Base-by-base conservation (phyloP, 1,284 basidiomycete genomes). In the Malassezia dermatis region DNA sequence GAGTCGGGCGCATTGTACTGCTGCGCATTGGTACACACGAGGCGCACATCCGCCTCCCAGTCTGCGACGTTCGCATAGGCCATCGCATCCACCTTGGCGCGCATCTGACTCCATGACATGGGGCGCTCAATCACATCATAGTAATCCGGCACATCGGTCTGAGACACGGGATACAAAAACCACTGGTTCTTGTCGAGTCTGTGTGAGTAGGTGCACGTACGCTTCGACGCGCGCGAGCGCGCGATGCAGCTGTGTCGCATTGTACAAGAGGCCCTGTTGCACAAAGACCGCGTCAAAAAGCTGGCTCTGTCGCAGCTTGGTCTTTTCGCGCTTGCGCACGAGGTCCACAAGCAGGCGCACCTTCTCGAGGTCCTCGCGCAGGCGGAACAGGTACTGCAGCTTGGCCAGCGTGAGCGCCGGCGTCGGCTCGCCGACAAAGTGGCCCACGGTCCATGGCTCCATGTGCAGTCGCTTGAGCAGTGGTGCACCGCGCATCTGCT, bases 401-500 rank as follows among this genome's bases (percentile, higher is more conserved):
- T 90, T 91, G 77, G 84, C 81, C 4, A 79, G 76, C 75, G 87
- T 88, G 61, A 95, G 63, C 2, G 61, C 62, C 13, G 67, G 65
- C 23, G 66, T 69, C 45, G 66, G 88, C 59, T 88, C 86, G 37
- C 82, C 77, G 62, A 82, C 83, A 1, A 79, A 79, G 1, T 81
- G 80, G 17, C 82, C 81, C 1, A 89, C 87, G 0, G 93, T 94
- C 94, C 93, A 98, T 0, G 93, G 94, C 78, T 98, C 93, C 28
- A 98, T 79, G 77, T 99, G 91, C 49, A 99, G 76, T 46, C 94
- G 77, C 76, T 96, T 98, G 64, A 99, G 77, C 48, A 98, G 75
- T 2, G 93, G 91, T 2, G 94, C 94, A 2, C 94, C 94, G 39
- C 93, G 78, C 57, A 93, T 81, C 0, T 83, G 87, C 75, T 98